These are phyloP conservation scores for Phaeotremella skinneri DNA, from an alignment of 768 basidiomycete species.

Conservation along the genomic window DNA sequence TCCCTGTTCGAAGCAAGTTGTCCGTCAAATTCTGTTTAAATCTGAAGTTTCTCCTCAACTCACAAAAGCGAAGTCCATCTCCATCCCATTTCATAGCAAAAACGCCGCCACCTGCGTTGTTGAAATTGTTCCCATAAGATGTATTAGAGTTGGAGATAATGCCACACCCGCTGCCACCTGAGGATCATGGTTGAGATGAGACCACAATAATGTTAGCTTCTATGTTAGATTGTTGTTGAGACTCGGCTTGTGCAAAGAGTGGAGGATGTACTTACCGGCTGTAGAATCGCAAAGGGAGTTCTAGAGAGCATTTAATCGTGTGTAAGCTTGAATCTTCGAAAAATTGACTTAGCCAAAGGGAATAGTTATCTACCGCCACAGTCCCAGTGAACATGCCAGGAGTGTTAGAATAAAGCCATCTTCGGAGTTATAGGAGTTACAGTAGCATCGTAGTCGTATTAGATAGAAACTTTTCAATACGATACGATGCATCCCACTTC, in stretches of 20 bases:
- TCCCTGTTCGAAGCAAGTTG: constrained; percentile 26
- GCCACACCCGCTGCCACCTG: constrained; percentile 64
- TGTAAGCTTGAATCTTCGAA: not conserved
- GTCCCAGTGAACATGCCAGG: constrained; percentile 40
- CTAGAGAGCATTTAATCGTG: constrained; percentile 3
- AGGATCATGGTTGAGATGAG: not conserved
- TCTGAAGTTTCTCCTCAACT: constrained; percentile 13
- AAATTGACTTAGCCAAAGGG: not conserved
- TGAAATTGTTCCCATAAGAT: constrained; percentile 80
- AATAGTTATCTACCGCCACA: constrained; percentile 22
- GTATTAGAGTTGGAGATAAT: constrained; percentile 74
- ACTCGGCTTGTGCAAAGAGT: not conserved
- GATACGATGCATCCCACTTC: too few relatives aligned
- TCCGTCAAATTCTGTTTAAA: not conserved
- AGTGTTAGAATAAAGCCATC: too few relatives aligned
- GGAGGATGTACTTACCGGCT: constrained; percentile 21
- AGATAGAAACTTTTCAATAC: too few relatives aligned
- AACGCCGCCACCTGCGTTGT: constrained; percentile 73
- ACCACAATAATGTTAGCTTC: constrained; percentile 15
- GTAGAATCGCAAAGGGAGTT: constrained; percentile 31
- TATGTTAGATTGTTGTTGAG: constrained; percentile 17
- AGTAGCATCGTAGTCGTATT: too few relatives aligned
- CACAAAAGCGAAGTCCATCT: constrained; percentile 58
- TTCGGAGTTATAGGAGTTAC: too few relatives aligned
- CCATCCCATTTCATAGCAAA: constrained; percentile 90